Evolutionary conservation across 169 alveolate species (phyloP).

Genomic region (Cryptosporidium andersoni): DNA sequence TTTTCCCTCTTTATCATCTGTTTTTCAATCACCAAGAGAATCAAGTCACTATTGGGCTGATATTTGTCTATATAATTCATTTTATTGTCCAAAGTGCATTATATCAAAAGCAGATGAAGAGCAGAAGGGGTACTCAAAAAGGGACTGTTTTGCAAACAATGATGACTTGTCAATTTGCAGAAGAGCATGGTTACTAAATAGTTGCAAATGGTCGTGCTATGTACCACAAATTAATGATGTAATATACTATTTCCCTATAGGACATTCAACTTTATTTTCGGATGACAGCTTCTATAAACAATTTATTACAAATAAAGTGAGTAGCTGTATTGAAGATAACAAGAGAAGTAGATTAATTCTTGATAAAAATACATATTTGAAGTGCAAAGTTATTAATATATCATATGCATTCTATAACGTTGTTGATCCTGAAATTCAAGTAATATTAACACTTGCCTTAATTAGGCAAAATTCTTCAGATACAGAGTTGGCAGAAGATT

Average conservation of each 20-base stretch:
- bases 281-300: slow-evolving; percentile 50
- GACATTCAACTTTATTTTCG: slow-evolving; percentile 11
- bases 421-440: slow-evolving; percentile 8
- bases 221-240: slow-evolving; percentile 54
- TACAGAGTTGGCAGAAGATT: not conserved
- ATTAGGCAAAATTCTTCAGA: too few species aligned
- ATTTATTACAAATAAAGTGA: not conserved
- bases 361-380: slow-evolving; percentile 28
- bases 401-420: slow-evolving; percentile 34
- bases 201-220: slow-evolving; percentile 4
- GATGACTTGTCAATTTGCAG: not conserved
- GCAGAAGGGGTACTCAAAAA: slow-evolving; percentile 45
- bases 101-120: not conserved
- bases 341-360: not conserved
- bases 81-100: slow-evolving; percentile 63
- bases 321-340: not conserved
- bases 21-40: slow-evolving; percentile 48
- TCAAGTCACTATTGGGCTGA: slow-evolving; percentile 60
- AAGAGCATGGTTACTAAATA: slow-evolving; percentile 30
- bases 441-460: slow-evolving; percentile 19
- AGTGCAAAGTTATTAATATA: slow-evolving; percentile 57
- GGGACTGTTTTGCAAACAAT: slow-evolving; percentile 31
- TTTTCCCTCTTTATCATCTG: slow-evolving; percentile 33
- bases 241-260: slow-evolving; percentile 45
- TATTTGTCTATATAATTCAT: slow-evolving; percentile 26